phyloP scores from a whole-genome alignment of 441 rosid species.

The Gossypium davidsonii region DNA sequence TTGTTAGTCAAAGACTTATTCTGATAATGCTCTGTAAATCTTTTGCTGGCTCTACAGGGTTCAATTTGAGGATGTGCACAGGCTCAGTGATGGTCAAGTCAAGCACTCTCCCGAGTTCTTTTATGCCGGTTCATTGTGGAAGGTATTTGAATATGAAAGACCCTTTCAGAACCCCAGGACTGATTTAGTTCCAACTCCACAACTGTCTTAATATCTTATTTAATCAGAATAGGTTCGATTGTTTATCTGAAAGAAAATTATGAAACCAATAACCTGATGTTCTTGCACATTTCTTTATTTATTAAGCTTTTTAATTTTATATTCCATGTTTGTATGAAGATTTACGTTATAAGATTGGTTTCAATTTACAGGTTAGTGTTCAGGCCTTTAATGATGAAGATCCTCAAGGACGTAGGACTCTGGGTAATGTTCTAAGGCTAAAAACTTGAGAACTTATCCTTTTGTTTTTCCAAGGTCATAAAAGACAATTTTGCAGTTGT shows the following conservation, averaged over 20 bases:
- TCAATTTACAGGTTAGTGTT: slow-evolving; percentile 64
- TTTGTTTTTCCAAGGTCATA: neutral
- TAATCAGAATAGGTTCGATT: neutral
- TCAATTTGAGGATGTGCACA: slow-evolving; percentile 81
- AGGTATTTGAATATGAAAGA: slow-evolving; percentile 43
- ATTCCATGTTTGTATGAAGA: neutral
- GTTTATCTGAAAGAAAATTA: neutral
- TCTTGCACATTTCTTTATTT: neutral
- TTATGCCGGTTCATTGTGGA: slow-evolving; percentile 96
- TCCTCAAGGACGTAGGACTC: slow-evolving; percentile 93
- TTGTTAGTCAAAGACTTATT: slow-evolving; percentile 4
- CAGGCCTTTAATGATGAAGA: slow-evolving; percentile 95
- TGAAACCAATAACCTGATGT: no score
- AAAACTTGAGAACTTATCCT: neutral
- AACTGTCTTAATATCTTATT: neutral
- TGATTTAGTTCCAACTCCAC: neutral
- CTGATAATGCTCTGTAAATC: slow-evolving; percentile 20
- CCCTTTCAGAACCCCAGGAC: neutral
- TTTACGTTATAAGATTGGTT: slow-evolving; percentile 16
- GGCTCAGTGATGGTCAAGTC: slow-evolving; percentile 90
- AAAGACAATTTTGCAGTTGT: neutral
- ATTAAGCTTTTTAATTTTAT: neutral
- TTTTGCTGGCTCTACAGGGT: slow-evolving; percentile 40
- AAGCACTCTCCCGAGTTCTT: slow-evolving; percentile 89
- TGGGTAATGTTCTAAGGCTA: slow-evolving; percentile 43